Base-by-base conservation (phyloP, 345 rosid species). In the Bruguiera gymnorhiza region DNA sequence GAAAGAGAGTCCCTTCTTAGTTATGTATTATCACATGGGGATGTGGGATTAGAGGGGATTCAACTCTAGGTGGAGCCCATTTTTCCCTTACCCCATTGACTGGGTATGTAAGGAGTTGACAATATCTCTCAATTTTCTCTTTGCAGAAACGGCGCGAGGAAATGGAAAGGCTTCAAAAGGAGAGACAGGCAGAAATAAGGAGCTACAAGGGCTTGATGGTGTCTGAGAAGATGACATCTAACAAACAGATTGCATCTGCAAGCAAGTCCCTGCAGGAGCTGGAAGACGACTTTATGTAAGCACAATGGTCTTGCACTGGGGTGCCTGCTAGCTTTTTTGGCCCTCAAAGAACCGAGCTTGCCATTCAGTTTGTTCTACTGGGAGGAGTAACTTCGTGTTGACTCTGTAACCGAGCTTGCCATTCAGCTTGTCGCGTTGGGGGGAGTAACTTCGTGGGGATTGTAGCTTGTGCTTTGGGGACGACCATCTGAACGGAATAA, bases 161-260 rank as follows among this genome's bases (percentile, higher is more conserved):
- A 29, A 79, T 92, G 82, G 96, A 87, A 0, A 89, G 88, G 86
- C 83, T 92, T 64, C 97, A 92, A 74, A 95, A 89, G 82, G 99
- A 95, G 75, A 88, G 84, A 73, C 99, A 91, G 66, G 88, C 92
- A 56, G 97, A 95, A 80, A 66, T 88, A 78, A 83, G 97, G 82
- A 95, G 97, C 90, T 95, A 92, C 92, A 95, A 92, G 74, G 92
- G 93, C 19, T 64, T 95, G 84, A 95, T 95, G 99, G 97, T 95
- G 30, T 70, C 96, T 29, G 97, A 95, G 8, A 95, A 92, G 39
- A 95, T 95, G 97, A 91, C 96, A 67, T 95, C 97, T 18, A 92
- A 95, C 87, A 95, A 95, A 81, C 85, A 95, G 69, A 84, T 92
- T 68, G 97, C 97, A 62, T 81, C 89, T 24, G 83, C 83, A 77